Conservation (phyloP, 768 basidiomycete species). For the Suillus tomentosus region DNA sequence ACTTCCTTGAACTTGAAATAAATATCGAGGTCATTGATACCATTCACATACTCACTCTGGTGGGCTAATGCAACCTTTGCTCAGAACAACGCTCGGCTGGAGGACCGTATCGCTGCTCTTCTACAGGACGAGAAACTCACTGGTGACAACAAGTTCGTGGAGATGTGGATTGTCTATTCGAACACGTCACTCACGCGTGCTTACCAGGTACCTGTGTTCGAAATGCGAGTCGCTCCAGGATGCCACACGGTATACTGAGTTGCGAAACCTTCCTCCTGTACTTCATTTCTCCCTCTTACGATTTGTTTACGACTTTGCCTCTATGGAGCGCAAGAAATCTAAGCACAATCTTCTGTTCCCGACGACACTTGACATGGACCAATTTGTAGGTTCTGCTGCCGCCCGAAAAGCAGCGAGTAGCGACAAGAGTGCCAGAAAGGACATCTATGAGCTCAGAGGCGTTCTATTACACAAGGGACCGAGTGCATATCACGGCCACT, state of each 20-base stretch:
- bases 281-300: slow-evolving; percentile 91
- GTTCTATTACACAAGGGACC: slow-evolving; percentile 86
- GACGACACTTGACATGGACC: slow-evolving; percentile 66
- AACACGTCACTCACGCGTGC: slow-evolving; percentile 3
- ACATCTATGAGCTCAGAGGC: slow-evolving; percentile 81
- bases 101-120: slow-evolving; percentile 67
- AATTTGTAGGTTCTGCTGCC: slow-evolving; percentile 48
- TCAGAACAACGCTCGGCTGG: slow-evolving; percentile 71
- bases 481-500: slow-evolving; percentile 92
- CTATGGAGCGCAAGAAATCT: slow-evolving; percentile 84
- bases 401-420: slow-evolving; percentile 19
- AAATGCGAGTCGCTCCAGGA: slow-evolving; percentile 72
- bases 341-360: slow-evolving; percentile 85
- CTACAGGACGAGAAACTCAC: slow-evolving; percentile 72
- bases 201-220: slow-evolving; percentile 75
- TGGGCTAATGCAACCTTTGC: slow-evolving; percentile 7
- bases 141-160: slow-evolving; percentile 78
- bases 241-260: slow-evolving; percentile 75
- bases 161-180: not conserved
- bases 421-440: slow-evolving; percentile 21
- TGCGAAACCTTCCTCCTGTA: slow-evolving; percentile 78
- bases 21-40: slow-evolving; percentile 61
- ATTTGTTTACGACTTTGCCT: slow-evolving; percentile 84
- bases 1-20: slow-evolving; percentile 89
- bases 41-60: not conserved